These are phyloP conservation scores for Leccinum boreale DNA, from an alignment of 768 basidiomycete genomes.

Conservation along the genomic window DNA sequence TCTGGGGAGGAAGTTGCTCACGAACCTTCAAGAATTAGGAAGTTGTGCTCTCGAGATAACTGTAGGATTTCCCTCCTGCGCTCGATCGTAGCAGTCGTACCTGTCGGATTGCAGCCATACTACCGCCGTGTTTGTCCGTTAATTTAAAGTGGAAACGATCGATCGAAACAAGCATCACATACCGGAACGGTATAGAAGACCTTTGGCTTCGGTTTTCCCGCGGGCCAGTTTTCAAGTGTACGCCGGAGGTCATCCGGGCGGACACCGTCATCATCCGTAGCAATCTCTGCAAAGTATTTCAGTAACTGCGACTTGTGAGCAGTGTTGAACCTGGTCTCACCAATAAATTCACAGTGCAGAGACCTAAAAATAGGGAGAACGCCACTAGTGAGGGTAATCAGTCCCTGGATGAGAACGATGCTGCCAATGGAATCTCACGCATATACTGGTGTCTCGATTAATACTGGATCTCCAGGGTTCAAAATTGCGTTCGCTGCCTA, in stretches of 20 bases:
- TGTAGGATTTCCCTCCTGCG: constrained; percentile 69
- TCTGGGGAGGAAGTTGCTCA: neutral
- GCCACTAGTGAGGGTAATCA: constrained; percentile 41
- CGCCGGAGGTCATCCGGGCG: constrained; percentile 54
- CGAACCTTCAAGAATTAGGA: constrained; percentile 83
- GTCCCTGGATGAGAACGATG: constrained; percentile 10
- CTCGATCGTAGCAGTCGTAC: constrained; percentile 68
- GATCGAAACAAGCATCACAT: constrained; percentile 20
- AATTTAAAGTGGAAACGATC: neutral
- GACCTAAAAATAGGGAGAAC: constrained; percentile 60
- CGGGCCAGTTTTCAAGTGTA: constrained; percentile 74
- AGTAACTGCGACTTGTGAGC: neutral
- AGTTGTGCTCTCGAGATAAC: constrained; percentile 67
- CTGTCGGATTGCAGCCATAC: constrained; percentile 88
- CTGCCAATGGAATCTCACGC: constrained; percentile 42
- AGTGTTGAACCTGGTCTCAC: constrained; percentile 31
- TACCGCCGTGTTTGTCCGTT: constrained; percentile 23
- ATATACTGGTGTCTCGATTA: constrained; percentile 83
- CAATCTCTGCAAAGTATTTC: constrained; percentile 54
- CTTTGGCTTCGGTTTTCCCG: constrained; percentile 66
- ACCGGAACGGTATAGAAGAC: constrained; percentile 81
- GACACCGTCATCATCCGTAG: constrained; percentile 73
- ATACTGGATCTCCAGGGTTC: constrained; percentile 74
- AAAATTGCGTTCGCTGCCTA: constrained; percentile 71
- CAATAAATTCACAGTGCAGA: constrained; percentile 57